Evolutionary conservation across 2,329 filamentous ascomycete genomes (phyloP), one percentile per base, ranked within the genome.

Genomic region (Laburnicola sp.): DNA sequence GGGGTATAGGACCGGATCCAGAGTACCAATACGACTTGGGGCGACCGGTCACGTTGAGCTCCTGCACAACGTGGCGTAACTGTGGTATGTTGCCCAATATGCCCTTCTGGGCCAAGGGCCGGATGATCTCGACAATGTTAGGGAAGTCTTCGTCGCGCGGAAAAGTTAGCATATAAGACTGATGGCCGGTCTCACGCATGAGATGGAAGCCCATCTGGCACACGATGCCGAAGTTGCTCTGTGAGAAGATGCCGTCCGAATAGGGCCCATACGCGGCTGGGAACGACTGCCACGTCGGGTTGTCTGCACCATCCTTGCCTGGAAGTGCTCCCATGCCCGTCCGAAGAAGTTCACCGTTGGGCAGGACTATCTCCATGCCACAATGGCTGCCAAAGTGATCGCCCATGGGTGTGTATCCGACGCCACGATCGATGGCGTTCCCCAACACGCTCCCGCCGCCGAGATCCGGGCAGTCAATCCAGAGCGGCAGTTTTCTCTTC

Each of bases 171-270:
- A 74, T 48, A 39, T 73, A 73, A n/a, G 54, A 42, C 35, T 58
- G 57, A 50, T 52, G 50, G n/a, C 75, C 78, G 0, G 79, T 79
- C 39, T 80, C 80, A 1, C 77, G 75, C 79, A 82, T 82, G 26
- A 83, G 69, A 68, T 72, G 56, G 35, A 61, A 48, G 16, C 54
- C 59, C 47, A 59, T 54, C 45, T 65, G 63, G 4, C 75, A 76
- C 8, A 79, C 74, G 31, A 81, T 78, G 28, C 79, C 79, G 7
- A 80, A 69, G 52, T 75, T 78, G 32, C 71, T 74, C 59, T 81
- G 78, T 0, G 73, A 75, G 54, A 82, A 81, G 27, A 81, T 71
- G 3, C 68, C 68, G 41, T 71, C 65, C 11, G 63, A 43, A 25
- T 67, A 68, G 7, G 68, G 66, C 1, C 68, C 68, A 43, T 68